Evolutionary conservation across 2,329 filamentous ascomycete genomes (phyloP).

Genomic region (Polytolypa hystricis): DNA sequence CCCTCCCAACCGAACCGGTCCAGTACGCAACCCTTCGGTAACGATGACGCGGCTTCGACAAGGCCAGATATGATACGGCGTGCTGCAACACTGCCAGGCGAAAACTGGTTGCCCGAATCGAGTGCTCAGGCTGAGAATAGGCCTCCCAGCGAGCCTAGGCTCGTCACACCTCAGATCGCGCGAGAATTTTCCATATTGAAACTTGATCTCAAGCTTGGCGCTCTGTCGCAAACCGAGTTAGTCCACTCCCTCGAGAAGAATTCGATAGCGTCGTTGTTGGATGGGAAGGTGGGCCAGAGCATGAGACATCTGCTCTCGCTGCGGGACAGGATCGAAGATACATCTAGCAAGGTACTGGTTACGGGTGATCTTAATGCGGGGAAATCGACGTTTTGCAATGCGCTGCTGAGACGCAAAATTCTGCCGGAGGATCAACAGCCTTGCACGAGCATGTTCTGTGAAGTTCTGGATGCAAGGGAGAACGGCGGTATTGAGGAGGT

Average conservation of each 20-base stretch:
- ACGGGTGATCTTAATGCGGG: constrained; percentile 95
- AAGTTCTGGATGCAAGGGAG: constrained; percentile 84
- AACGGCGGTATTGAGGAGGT: constrained; percentile 90
- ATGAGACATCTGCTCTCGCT: constrained; percentile 80
- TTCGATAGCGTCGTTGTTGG: constrained; percentile 79
- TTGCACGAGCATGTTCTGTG: constrained; percentile 96
- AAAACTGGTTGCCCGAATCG: constrained; percentile 54
- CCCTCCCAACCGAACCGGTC: constrained; percentile 16
- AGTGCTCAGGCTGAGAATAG: constrained; percentile 59
- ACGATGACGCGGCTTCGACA: constrained; percentile 18
- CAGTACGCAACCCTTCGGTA: constrained; percentile 25
- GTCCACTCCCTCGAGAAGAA: constrained; percentile 90
- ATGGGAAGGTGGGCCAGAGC: constrained; percentile 88
- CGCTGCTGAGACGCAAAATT: constrained; percentile 81
- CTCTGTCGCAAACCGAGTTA: constrained; percentile 74
- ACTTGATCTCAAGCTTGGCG: constrained; percentile 81
- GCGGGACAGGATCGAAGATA: constrained; percentile 91
- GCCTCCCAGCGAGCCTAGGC: constrained; percentile 56
- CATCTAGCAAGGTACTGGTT: constrained; percentile 88
- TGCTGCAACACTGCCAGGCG: constrained; percentile 60
- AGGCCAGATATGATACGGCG: constrained; percentile 50
- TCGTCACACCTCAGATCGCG: constrained; percentile 84
- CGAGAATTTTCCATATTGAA: constrained; percentile 95
- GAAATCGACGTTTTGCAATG: constrained; percentile 98
- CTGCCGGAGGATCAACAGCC: constrained; percentile 95